A percentile compares a stretch with the other conserved stretches of the same genome.
Conservation (phyloP, 768 basidiomycete genomes). For the Terana coerulea region DNA sequence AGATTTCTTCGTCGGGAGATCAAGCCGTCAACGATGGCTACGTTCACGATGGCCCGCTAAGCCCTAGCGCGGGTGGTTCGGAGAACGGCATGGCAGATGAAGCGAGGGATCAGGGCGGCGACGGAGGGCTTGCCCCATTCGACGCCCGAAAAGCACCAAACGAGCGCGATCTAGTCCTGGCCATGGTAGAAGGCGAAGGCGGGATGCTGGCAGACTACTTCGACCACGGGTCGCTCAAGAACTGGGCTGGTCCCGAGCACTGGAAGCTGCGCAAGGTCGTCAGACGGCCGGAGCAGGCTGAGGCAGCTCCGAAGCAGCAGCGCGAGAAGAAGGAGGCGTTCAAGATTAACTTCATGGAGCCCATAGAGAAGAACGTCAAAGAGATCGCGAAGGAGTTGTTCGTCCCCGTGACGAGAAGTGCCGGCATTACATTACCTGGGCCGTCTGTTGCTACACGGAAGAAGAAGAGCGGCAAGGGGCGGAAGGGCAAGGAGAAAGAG, state of each 20-base stretch:
- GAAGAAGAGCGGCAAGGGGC: conserved; percentile 39
- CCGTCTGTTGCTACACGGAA: conserved; percentile 17
- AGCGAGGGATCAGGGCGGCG: conserved; percentile 37
- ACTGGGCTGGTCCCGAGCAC: conserved; percentile 99
- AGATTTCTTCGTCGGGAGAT: conserved; percentile 68
- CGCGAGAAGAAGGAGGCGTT: conserved; percentile 79
- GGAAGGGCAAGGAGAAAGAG: conserved; percentile 44
- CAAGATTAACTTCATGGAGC: conserved; percentile 73
- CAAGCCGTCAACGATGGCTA: conserved; percentile 50
- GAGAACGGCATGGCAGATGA: conserved; percentile 44
- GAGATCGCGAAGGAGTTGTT: conserved; percentile 70
- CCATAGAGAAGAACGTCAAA: conserved; percentile 56
- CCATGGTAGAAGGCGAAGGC: conserved; percentile 68
- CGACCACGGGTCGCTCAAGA: conserved; percentile 80
- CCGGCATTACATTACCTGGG: conserved; percentile 60
- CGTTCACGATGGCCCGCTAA: conserved; percentile 36
- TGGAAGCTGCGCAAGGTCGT: conserved; percentile 91
- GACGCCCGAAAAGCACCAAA: conserved; percentile 79
- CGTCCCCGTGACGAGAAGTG: conserved; percentile 67
- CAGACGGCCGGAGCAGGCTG: conserved; percentile 56
- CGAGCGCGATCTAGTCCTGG: conserved; percentile 80
- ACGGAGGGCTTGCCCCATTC: conserved; percentile 61
- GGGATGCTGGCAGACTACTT: conserved; percentile 80
- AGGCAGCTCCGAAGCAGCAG: conserved; percentile 48
- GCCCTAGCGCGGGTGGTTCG: conserved; percentile 35